Evolutionary conservation across 139 green algal genomes (phyloP).

Genomic region (Chlorella sp.): DNA sequence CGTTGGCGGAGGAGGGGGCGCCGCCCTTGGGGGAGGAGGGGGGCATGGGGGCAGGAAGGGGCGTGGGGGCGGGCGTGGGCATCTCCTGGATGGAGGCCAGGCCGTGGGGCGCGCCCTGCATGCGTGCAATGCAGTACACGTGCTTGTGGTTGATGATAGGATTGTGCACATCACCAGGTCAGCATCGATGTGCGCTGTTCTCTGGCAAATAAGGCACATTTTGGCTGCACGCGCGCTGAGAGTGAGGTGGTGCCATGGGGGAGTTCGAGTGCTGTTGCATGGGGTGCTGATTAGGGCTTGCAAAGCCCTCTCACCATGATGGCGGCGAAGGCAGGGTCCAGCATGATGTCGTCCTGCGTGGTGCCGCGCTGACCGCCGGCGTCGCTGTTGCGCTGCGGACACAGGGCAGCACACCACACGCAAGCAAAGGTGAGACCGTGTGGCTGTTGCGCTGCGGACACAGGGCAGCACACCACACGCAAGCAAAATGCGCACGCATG

Average conservation of each 20-base stretch:
- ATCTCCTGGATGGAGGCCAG: constrained; percentile 8
- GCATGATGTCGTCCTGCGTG: not conserved
- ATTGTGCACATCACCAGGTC: too few relatives aligned
- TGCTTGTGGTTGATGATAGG: not conserved
- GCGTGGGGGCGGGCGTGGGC: constrained; percentile 5
- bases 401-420: not conserved
- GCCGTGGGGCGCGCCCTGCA: not conserved
- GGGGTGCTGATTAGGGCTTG: too few relatives aligned
- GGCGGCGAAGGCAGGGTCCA: not conserved
- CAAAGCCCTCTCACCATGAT: not conserved
- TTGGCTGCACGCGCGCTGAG: too few relatives aligned
- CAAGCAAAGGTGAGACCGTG: too few relatives aligned
- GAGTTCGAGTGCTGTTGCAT: too few relatives aligned
- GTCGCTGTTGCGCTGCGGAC: not conserved
- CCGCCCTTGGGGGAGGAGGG: too few relatives aligned
- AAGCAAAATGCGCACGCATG: too few relatives aligned
- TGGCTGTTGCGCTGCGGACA: not conserved
- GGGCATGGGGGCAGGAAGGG: not conserved
- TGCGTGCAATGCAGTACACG: not conserved
- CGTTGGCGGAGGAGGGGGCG: too few relatives aligned
- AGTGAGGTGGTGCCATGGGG: too few relatives aligned
- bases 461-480: not conserved
- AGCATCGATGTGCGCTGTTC: too few relatives aligned
- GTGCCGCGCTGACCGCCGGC: not conserved
- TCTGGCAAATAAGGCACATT: too few relatives aligned